These are phyloP conservation scores for Penicillium vulpinum DNA, from an alignment of 2,329 filamentous ascomycete genomes.

Conservation along the genomic window DNA sequence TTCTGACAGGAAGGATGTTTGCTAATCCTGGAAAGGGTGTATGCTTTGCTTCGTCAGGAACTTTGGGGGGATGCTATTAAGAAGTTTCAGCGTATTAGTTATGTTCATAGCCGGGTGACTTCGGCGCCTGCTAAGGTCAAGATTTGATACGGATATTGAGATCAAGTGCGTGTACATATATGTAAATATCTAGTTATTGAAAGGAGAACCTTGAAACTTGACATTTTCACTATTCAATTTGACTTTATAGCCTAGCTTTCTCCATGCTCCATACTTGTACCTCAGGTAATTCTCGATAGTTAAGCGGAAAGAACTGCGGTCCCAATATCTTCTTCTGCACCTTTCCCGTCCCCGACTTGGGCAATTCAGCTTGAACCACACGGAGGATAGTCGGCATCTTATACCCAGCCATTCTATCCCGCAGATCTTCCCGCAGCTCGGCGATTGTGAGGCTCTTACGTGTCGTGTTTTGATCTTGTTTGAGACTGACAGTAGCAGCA, in stretches of 20 bases:
- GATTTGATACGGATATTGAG: constrained; percentile 9
- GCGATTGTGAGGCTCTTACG: constrained; percentile 29
- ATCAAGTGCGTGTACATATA: background rate
- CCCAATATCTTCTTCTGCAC: constrained; percentile 42
- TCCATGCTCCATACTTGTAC: constrained; percentile 33
- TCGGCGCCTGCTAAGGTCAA: constrained; percentile 22
- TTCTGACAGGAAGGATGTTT: background rate
- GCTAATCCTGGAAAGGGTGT: constrained; percentile 39
- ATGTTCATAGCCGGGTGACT: constrained; percentile 50
- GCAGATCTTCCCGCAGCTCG: constrained; percentile 39
- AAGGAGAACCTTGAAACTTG: background rate
- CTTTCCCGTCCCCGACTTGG: constrained; percentile 78
- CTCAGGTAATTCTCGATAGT: constrained; percentile 26
- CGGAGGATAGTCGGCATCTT: constrained; percentile 89
- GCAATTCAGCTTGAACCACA: constrained; percentile 61
- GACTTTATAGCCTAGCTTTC: constrained; percentile 7
- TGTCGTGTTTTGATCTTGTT: constrained; percentile 19
- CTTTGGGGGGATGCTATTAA: constrained; percentile 56
- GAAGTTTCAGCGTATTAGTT: constrained; percentile 54
- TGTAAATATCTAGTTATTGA: background rate
- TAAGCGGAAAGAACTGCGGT: constrained; percentile 36
- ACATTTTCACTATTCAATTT: constrained; percentile 5
- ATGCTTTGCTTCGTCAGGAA: constrained; percentile 53
- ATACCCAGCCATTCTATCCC: constrained; percentile 67
- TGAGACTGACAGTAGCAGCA: constrained; percentile 49